Evolutionary conservation across 352 stramenopile species (phyloP).

Genomic region (Phytophthora agathidicida): DNA sequence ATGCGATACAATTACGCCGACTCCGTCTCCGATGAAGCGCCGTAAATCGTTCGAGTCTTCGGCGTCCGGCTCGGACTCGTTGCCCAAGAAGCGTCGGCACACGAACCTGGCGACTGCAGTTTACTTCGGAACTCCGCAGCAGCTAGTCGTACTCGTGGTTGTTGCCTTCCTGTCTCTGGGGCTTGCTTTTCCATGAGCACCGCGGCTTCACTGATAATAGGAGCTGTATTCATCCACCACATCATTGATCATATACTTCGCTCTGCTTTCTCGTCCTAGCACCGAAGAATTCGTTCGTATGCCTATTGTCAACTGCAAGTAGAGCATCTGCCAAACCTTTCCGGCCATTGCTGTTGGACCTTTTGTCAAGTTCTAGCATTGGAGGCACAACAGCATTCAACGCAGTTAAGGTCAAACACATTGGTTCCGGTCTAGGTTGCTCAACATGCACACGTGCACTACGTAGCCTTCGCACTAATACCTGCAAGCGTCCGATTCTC

Average conservation of each 20-base stretch:
- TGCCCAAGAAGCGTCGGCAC: slow-evolving; percentile 21
- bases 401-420: slow-evolving; percentile 16
- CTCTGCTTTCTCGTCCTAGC: not conserved
- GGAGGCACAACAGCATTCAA: not conserved
- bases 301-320: too few relatives aligned
- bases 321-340: too few relatives aligned
- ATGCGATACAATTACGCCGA: slow-evolving; percentile 41
- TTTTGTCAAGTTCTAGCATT: too few relatives aligned
- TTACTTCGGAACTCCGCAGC: slow-evolving; percentile 23
- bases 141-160: slow-evolving; percentile 18
- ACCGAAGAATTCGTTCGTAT: too few relatives aligned
- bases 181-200: slow-evolving; percentile 11
- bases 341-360: too few relatives aligned
- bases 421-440: slow-evolving; percentile 15
- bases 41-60: slow-evolving; percentile 37
- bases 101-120: slow-evolving; percentile 13
- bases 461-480: slow-evolving; percentile 11
- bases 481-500: not conserved
- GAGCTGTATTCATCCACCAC: not conserved
- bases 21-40: slow-evolving; percentile 54
- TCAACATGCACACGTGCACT: slow-evolving; percentile 4
- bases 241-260: slow-evolving; percentile 4
- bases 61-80: slow-evolving; percentile 21
- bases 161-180: slow-evolving; percentile 20
- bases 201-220: not conserved